Base-by-base conservation (phyloP, 2,329 filamentous ascomycete genomes). In the Claviceps spartinae region DNA sequence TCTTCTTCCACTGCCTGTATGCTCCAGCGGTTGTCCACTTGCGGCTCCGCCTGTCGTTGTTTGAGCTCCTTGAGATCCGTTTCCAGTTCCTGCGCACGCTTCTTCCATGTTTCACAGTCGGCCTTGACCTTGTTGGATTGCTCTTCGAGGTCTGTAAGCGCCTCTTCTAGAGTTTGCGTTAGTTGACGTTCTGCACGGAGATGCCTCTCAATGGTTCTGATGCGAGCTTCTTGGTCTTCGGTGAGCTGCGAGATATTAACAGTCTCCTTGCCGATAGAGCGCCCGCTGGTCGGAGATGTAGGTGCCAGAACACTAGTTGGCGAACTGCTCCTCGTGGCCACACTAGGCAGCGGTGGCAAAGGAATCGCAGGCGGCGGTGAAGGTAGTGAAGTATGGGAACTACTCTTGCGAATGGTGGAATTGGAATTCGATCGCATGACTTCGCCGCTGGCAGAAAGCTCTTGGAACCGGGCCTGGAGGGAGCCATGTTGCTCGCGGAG, bases 1-100 rank as follows among this genome's bases (percentile, higher is more conserved):
- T 98, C 93, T 69, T 98, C 91, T 67, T 98, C 94, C 22, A 97
- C 88, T 55, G 89, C 87, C 66, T 95, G 88, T 59, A 97, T 78
- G 57, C 80, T 84, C 78, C 78, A 83, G 52, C 81, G 71, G 63
- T 75, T 72, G 62, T 83, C 78, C 53, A 72, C 72, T 52, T 69
- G 68, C 1, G 75, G 69, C 60, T 74, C 73, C 3, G 63, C 60
- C n/a, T 67, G 65, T 5, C 69, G 67, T 16, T 79, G 75, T 67
- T 77, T 78, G 58, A 83, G 73, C 55, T 82, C 79, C 67, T 82
- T 82, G 56, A 82, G 78, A 74, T 88, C 85, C 37, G 71, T 65
- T 66, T 95, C 89, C 41, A 91, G 76, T 54, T 84, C 78, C 62
- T 74, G 73, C 40, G 88, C 88, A 63, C 93, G 90, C 73, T 88